Percentiles rank a stretch among this genome's conserved stretches.
These are phyloP conservation scores for Aegilops tauschii DNA, from an alignment of 176 grass and related monocot genomes.

Conservation along the genomic window DNA sequence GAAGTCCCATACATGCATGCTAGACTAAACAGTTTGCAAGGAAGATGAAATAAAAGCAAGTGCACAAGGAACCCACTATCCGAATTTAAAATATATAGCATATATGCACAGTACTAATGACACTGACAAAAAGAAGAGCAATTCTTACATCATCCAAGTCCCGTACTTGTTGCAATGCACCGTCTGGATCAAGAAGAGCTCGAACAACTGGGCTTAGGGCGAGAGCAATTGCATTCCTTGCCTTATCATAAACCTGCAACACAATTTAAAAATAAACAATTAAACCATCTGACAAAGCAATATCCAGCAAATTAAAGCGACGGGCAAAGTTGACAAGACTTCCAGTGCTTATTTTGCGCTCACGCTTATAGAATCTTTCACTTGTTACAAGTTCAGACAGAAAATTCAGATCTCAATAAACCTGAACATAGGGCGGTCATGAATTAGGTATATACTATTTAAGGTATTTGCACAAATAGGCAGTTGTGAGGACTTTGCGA, in stretches of 20 bases:
- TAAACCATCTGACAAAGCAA: neutral
- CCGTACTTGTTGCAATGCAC: constrained; percentile 89
- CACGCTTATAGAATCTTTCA: constrained; percentile 16
- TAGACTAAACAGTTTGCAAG: neutral
- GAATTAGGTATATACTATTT: neutral
- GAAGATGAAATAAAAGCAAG: constrained; percentile 1
- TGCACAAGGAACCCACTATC: neutral
- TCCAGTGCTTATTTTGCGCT: neutral
- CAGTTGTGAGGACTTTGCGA: neutral
- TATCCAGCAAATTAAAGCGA: neutral
- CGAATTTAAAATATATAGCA: neutral
- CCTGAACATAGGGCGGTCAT: neutral
- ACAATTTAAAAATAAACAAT: neutral
- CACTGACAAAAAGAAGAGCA: neutral
- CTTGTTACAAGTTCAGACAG: neutral
- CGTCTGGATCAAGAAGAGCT: constrained; percentile 93
- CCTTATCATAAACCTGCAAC: constrained; percentile 90
- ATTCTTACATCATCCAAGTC: constrained; percentile 83
- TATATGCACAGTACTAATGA: neutral
- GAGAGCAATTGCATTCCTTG: constrained; percentile 95
- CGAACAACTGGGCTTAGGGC: constrained; percentile 96
- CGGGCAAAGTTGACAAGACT: neutral
- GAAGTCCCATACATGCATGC: neutral
- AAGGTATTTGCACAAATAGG: neutral
- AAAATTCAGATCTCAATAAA: neutral